Evolutionary conservation across 352 stramenopile genomes (phyloP).

Genomic region (Phytophthora aleatoria): DNA sequence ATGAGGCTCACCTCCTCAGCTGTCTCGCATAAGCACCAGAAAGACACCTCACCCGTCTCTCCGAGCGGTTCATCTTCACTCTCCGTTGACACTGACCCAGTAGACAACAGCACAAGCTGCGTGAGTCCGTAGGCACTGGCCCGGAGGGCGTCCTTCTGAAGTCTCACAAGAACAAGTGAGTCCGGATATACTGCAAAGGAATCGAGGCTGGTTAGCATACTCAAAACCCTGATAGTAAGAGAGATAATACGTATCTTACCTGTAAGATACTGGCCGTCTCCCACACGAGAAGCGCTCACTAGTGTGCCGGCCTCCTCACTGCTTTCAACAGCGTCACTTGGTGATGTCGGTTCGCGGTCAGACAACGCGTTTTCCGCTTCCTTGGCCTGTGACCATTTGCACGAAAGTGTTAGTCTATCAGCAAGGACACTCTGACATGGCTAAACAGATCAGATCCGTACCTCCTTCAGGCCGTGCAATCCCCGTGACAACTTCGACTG

Average conservation of each 20-base stretch:
- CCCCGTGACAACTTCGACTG: conserved; percentile 79
- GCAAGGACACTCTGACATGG: neutral
- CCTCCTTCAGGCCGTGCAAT: conserved; percentile 83
- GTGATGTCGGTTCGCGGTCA: conserved; percentile 26
- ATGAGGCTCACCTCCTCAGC: conserved; percentile 86
- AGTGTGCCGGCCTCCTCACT: neutral
- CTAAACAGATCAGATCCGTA: conserved; percentile 14
- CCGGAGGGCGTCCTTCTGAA: conserved; percentile 76
- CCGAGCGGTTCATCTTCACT: conserved; percentile 16
- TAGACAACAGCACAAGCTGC: conserved; percentile 73
- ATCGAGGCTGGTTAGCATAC: conserved; percentile 4
- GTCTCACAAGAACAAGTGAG: conserved; percentile 72
- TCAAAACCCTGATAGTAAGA: neutral
- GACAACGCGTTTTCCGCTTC: conserved; percentile 53
- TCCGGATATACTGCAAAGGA: conserved; percentile 67
- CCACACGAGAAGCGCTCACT: conserved; percentile 42
- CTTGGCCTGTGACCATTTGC: conserved; percentile 42
- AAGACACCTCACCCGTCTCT: conserved; percentile 46
- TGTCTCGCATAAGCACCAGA: conserved; percentile 89
- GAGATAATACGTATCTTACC: conserved; percentile 32
- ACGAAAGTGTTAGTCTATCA: neutral
- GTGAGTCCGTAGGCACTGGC: conserved; percentile 81
- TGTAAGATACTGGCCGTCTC: conserved; percentile 78
- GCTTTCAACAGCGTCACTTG: conserved; percentile 27
- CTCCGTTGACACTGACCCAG: conserved; percentile 18